A percentile compares a stretch with the other conserved stretches of the same genome.
phyloP scores from a whole-genome alignment of 352 stramenopile species.

The Globisporangium spinosum region DNA sequence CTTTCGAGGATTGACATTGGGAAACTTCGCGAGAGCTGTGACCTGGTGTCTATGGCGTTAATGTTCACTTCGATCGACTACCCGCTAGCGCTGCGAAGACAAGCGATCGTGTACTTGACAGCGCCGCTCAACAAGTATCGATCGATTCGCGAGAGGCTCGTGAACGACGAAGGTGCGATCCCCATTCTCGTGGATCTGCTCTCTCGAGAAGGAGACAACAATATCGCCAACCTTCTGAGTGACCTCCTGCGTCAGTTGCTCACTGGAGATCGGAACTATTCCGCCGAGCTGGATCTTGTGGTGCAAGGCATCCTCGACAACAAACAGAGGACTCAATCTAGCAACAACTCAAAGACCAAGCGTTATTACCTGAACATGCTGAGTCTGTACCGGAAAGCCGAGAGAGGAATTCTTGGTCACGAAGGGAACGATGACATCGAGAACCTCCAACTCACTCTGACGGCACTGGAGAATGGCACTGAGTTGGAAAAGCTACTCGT shows the following conservation, averaged over 20 bases:
- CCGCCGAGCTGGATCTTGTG: constrained; percentile 2
- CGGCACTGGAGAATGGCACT: background rate
- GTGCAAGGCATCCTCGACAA: constrained; percentile 9
- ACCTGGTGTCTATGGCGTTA: constrained; percentile 2
- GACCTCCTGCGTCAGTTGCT: constrained; percentile 9
- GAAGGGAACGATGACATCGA: background rate
- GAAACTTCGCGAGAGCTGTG: constrained; percentile 1
- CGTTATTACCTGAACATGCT: background rate
- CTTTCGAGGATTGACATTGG: background rate
- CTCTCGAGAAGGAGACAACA: constrained; percentile 1
- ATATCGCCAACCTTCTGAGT: background rate
- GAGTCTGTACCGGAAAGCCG: background rate
- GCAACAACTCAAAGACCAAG: background rate
- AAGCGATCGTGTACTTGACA: constrained; percentile 9
- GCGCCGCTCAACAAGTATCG: constrained; percentile 10
- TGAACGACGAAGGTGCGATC: constrained; percentile 6
- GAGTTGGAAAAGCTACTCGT: constrained; percentile 1
- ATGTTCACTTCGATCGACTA: background rate
- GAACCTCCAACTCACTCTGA: background rate
- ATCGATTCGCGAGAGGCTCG: constrained; percentile 1
- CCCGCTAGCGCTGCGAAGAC: background rate
- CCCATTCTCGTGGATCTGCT: constrained; percentile 3
- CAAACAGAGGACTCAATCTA: too few species aligned
- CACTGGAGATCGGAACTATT: background rate
- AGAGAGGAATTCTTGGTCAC: background rate